Evolutionary conservation across 192 early-diverging fungal genomes (phyloP).

Genomic region (Phlyctochytrium bullatum): DNA sequence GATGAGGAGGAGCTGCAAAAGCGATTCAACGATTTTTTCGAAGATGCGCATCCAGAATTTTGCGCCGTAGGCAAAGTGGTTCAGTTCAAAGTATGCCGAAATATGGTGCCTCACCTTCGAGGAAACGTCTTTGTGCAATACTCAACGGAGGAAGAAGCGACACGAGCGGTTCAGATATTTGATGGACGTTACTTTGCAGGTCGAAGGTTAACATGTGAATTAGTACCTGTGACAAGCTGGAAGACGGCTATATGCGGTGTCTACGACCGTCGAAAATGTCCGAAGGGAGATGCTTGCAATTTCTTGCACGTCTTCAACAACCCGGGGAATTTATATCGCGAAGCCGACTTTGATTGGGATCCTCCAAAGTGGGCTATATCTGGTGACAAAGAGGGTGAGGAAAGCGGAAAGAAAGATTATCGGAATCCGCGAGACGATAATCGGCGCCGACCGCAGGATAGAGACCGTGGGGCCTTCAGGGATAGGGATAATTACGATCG

Average conservation of each 20-base stretch:
- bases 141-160: slow-evolving; percentile 34
- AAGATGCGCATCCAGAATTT: slow-evolving; percentile 42
- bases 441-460: too few species aligned
- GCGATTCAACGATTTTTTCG: slow-evolving; percentile 44
- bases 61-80: slow-evolving; percentile 30
- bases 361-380: not conserved
- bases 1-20: slow-evolving; percentile 34
- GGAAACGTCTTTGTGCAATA: slow-evolving; percentile 51
- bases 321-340: slow-evolving; percentile 33
- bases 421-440: too few species aligned
- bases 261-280: slow-evolving; percentile 24
- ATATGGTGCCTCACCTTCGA: slow-evolving; percentile 37
- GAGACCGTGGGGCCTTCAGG: too few species aligned
- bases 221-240: slow-evolving; percentile 43
- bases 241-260: slow-evolving; percentile 46
- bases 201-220: slow-evolving; percentile 27
- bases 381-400: not conserved
- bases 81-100: slow-evolving; percentile 49
- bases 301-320: slow-evolving; percentile 43
- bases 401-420: not conserved
- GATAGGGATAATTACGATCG: too few species aligned
- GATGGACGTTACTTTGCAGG: slow-evolving; percentile 43
- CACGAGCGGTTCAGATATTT: slow-evolving; percentile 29
- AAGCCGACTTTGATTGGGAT: slow-evolving; percentile 38
- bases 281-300: slow-evolving; percentile 41